Evolutionary conservation across 164 flowering plant genomes (phyloP).

Genomic region (Liquidambar formosana): DNA sequence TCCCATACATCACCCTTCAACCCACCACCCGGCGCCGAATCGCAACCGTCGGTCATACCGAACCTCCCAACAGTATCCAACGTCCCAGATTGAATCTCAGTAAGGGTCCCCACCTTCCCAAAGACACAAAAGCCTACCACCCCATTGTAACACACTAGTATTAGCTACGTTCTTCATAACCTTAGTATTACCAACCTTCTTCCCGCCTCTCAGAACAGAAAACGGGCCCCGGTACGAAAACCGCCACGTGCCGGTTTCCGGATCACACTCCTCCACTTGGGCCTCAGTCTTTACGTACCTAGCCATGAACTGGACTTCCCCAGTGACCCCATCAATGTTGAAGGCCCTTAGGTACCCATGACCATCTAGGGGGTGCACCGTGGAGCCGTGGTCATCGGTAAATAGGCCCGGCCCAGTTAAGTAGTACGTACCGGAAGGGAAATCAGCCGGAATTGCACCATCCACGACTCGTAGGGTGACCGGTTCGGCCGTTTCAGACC

Average conservation of each 20-base stretch:
- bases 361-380: constrained; percentile 92
- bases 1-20: constrained; percentile 39
- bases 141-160: constrained; percentile 87
- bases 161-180: constrained; percentile 99
- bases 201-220: constrained; percentile 78
- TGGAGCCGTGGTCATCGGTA: constrained; percentile 86
- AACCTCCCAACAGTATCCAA: constrained; percentile 73
- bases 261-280: constrained; percentile 70
- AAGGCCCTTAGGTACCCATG: constrained; percentile 91
- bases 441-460: constrained; percentile 68
- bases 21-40: not conserved
- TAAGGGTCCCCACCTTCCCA: constrained; percentile 98
- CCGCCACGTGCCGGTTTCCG: constrained; percentile 66
- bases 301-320: constrained; percentile 63
- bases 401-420: constrained; percentile 86
- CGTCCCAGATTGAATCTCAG: constrained; percentile 59
- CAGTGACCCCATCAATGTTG: constrained; percentile 35
- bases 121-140: constrained; percentile 66
- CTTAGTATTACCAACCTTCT: constrained; percentile 72
- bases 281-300: constrained; percentile 86
- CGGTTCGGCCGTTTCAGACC: constrained; percentile 54
- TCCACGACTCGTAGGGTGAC: constrained; percentile 46
- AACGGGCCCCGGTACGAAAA: constrained; percentile 93
- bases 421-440: constrained; percentile 88
- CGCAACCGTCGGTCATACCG: constrained; percentile 35